These are phyloP conservation scores for Suillus cothurnatus DNA, from an alignment of 768 basidiomycete species.

Conservation along the genomic window DNA sequence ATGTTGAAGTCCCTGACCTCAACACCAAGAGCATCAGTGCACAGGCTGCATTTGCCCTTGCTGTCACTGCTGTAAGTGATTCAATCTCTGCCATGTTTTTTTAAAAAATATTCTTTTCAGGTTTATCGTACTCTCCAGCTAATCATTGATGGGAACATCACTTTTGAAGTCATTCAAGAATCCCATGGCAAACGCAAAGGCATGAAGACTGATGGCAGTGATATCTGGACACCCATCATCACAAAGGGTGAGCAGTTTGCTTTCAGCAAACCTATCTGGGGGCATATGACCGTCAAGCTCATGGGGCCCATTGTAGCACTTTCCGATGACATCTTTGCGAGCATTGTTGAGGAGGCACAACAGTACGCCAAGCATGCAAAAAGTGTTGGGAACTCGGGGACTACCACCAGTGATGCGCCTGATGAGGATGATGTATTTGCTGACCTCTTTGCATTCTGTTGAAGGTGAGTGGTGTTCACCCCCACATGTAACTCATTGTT, in stretches of 20 bases:
- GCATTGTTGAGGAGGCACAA: constrained; percentile 9
- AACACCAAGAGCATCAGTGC: no score
- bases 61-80: no score
- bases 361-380: not conserved
- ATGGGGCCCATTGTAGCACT: constrained; percentile 12
- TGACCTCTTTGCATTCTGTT: not conserved
- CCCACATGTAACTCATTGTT: no score
- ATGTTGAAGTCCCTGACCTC: no score
- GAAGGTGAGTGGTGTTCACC: not conserved
- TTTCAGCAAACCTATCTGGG: constrained; percentile 16
- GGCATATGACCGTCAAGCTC: constrained; percentile 8
- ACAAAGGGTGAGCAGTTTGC: constrained; percentile 2
- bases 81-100: not conserved
- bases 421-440: not conserved
- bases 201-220: no score
- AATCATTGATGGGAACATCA: constrained; percentile 4
- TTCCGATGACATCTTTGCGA: constrained; percentile 8
- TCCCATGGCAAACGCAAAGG: not conserved
- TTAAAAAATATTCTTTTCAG: constrained; percentile 4
- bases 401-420: not conserved
- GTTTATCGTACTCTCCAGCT: constrained; percentile 11
- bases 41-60: no score
- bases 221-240: constrained; percentile 12
- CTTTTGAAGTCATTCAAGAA: constrained; percentile 3
- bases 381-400: not conserved